Evolutionary conservation across 2,329 filamentous ascomycete genomes (phyloP).

Genomic region (Raffaelea arxii): DNA sequence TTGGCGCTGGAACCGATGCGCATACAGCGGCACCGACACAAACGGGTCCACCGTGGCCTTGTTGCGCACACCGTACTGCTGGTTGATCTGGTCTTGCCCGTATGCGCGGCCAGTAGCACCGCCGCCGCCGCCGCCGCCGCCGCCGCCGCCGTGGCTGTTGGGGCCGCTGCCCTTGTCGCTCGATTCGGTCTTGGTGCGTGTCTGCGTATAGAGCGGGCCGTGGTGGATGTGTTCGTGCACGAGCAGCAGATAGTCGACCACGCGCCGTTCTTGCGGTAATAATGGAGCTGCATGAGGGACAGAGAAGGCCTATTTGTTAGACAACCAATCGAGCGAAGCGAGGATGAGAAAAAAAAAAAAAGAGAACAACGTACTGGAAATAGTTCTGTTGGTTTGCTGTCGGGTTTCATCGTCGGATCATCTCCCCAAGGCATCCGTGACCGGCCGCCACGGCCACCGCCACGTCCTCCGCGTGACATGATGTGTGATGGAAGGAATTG

Average conservation of each 20-base stretch:
- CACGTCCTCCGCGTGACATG: slow-evolving; percentile 44
- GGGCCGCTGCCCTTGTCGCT: slow-evolving; percentile 19
- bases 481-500: neutral
- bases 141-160: no score
- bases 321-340: neutral
- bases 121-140: slow-evolving; percentile 11
- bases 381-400: slow-evolving; percentile 47
- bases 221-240: slow-evolving; percentile 48
- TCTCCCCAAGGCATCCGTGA: slow-evolving; percentile 41
- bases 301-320: slow-evolving; percentile 33
- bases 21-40: slow-evolving; percentile 48
- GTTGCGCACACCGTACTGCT: slow-evolving; percentile 43
- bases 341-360: neutral
- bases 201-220: slow-evolving; percentile 46
- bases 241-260: slow-evolving; percentile 42
- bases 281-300: slow-evolving; percentile 36
- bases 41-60: slow-evolving; percentile 49
- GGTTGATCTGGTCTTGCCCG: slow-evolving; percentile 49
- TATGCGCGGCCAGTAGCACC: slow-evolving; percentile 28
- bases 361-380: slow-evolving; percentile 37
- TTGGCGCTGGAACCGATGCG: slow-evolving; percentile 41
- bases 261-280: slow-evolving; percentile 31
- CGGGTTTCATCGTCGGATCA: slow-evolving; percentile 36
- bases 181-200: slow-evolving; percentile 31
- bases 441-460: slow-evolving; percentile 39